Percentiles rank a stretch among this genome's conserved stretches.
Evolutionary conservation across 208 protist species (phyloP).

Genomic region (Tetramitus jugosus): DNA sequence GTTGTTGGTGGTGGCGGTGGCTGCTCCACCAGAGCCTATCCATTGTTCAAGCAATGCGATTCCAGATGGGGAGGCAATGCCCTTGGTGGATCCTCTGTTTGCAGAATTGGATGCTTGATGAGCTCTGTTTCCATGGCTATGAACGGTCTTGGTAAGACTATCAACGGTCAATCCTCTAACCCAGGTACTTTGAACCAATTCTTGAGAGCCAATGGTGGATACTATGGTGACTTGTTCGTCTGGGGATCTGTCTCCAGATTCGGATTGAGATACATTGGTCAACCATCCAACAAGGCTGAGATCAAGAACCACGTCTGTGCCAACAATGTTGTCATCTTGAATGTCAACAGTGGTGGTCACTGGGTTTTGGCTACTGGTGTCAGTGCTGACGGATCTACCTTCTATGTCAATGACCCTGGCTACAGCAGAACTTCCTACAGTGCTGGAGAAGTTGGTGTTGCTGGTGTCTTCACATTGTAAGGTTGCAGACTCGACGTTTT

Average conservation of each 20-base stretch:
- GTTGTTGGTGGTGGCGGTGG: background rate
- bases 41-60: slow-evolving; percentile 32
- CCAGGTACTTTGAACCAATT: slow-evolving; percentile 21
- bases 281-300: background rate
- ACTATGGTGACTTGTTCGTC: slow-evolving; percentile 16
- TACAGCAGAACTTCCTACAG: background rate
- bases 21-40: background rate
- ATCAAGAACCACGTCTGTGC: background rate
- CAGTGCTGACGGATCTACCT: background rate
- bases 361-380: slow-evolving; percentile 21
- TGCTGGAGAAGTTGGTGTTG: background rate
- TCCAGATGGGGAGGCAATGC: slow-evolving; percentile 5
- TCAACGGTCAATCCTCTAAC: slow-evolving; percentile 3
- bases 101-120: slow-evolving; percentile 27
- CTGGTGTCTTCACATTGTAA: background rate
- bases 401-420: slow-evolving; percentile 20
- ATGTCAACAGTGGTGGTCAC: slow-evolving; percentile 18
- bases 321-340: slow-evolving; percentile 15
- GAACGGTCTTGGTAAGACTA: background rate
- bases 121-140: slow-evolving; percentile 18
- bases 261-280: slow-evolving; percentile 4
- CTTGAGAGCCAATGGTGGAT: slow-evolving; percentile 9
- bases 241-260: slow-evolving; percentile 7
- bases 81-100: slow-evolving; percentile 2
- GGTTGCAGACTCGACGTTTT: too few relatives aligned